Conservation (phyloP, 129 eudicot species). For the Daucus carota region DNA sequence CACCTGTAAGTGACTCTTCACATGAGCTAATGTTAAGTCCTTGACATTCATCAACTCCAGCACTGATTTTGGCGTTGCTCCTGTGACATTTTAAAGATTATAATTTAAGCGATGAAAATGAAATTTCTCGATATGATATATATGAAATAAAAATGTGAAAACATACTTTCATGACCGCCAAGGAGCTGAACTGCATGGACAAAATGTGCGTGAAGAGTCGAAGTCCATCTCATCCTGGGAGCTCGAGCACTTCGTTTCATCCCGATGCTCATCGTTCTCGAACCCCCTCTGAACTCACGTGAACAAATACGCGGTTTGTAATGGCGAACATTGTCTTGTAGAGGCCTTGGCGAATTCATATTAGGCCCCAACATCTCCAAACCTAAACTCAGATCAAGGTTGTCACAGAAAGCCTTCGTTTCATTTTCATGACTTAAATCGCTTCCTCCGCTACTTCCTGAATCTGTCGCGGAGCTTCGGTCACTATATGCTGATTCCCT, state of each 20-base stretch:
- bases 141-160: not conserved
- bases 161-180: constrained; percentile 94
- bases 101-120: not conserved
- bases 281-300: constrained; percentile 53
- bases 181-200: constrained; percentile 94
- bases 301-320: constrained; percentile 41
- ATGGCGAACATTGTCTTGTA: constrained; percentile 9
- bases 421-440: constrained; percentile 61
- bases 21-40: constrained; percentile 25
- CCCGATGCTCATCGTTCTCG: constrained; percentile 36
- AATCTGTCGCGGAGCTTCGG: constrained; percentile 23
- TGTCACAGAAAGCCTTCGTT: constrained; percentile 10
- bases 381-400: constrained; percentile 51
- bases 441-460: constrained; percentile 59
- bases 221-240: constrained; percentile 98
- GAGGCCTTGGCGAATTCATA: constrained; percentile 11
- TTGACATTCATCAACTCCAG: constrained; percentile 25
- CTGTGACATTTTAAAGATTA: constrained; percentile 15
- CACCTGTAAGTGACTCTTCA: constrained; percentile 30
- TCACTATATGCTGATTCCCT: not conserved
- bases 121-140: not conserved
- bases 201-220: constrained; percentile 86
- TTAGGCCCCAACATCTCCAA: constrained; percentile 22
- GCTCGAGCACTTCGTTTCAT: constrained; percentile 59
- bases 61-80: constrained; percentile 32